Base-by-base conservation (phyloP, 805 yeast species). In the Starmerella powellii region DNA sequence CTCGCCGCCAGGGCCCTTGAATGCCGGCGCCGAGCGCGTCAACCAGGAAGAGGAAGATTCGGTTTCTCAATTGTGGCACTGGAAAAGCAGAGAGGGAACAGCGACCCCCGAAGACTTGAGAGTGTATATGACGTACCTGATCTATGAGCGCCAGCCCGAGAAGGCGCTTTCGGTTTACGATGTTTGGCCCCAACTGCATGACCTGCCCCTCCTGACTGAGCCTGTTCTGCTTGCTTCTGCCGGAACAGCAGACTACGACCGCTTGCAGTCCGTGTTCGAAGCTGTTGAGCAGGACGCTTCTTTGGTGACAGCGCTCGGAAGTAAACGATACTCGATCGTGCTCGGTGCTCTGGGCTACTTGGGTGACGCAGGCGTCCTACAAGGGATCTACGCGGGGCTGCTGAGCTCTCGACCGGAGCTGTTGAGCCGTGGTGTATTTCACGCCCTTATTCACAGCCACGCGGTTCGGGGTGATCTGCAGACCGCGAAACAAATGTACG, bases 251-350 rank as follows among this genome's bases (percentile, higher is more conserved):
- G 67, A 72, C 47, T 80, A 83, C 82, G 58, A 58, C 17, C 59
- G 67, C 6, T 59, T 81, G 44, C 79, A 75, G 56, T 50, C 59
- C 11, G 71, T 71, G 37, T 79, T 80, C 55, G 78, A 76, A 16
- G 29, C 15, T 3, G 37, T 49, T 2, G 51, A 47, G 28, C 13
- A 30, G 2, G 10, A 37, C 21, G 37, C 39, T 13, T 4, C 20
- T 6, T 12, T 34, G 20, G 29, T 31, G 3, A n/a, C 17, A 15
- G 23, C 24, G 28, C 29, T 52, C 23, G 66, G 63, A 18, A 63
- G 72, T 56, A 53, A 52, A 8, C 83, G 80, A 50, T 80, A 80
- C 55, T 65, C 71, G 3, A 68, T 74, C 15, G 75, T 78, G 11
- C 76, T 81, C 71, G 60, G 64, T 40, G 74, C 80, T 0, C 60